Base-by-base conservation (phyloP, 192 early-diverging fungal species). In the Lobulomyces angularis region DNA sequence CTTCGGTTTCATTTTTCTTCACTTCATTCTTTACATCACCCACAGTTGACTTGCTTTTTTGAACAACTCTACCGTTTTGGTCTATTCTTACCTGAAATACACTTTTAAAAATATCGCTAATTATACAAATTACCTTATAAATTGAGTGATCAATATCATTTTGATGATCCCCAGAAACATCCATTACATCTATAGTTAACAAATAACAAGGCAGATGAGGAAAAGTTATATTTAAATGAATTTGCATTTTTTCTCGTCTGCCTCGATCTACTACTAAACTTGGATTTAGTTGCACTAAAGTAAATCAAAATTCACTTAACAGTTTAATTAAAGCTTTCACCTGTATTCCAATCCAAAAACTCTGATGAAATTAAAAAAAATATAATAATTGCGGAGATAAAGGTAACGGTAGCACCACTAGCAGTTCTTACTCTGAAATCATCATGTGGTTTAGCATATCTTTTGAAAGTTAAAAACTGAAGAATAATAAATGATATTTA, bases 401-500 rank as follows among this genome's bases (percentile, higher is more conserved):
- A 58, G 1, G 91, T 94, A 7, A 97, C 74, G 35, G 64, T 41
- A 9, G 83, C 88, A 27, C 88, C 90, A 8, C 79, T 64, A 26
- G 67, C 63, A 6, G 88, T 92, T 51, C 83, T 80, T 14, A 82
- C 64, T 35, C 76, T 70, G 66, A 96, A 92, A 64, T 98, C 88
- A 43, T 98, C 94, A 16, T 93, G 65, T 1, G 91, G 90, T 53
- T 98, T 98, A 8, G 91, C 91, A 48, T 96, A 98, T n/a, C 74
- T 81, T 42, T 88, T 84, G 48, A 84, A 70, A 42, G 59, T 65
- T 44, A 69, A 74, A 41, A 83, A 62, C 22, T 62, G 43, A n/a
- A n/a, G n/a, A n/a, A n/a, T n/a, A n/a, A n/a, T n/a, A n/a, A n/a
- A n/a, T n/a, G n/a, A n/a, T n/a, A n/a, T n/a, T n/a, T n/a, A n/a